Conservation (phyloP, 768 basidiomycete genomes). For the Xerocomellus dryophilus region DNA sequence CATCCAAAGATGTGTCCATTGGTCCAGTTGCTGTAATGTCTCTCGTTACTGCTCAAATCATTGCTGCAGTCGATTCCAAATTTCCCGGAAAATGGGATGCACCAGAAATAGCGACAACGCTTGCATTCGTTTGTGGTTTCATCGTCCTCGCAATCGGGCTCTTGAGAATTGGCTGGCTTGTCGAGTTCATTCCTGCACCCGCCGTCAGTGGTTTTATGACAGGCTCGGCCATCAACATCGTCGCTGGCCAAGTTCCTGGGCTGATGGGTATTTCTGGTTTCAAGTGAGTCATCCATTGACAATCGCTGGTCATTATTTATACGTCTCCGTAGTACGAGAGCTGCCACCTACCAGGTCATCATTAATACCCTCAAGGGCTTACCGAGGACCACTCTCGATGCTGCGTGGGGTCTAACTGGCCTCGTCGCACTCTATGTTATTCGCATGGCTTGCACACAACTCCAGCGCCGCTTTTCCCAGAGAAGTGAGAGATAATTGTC, state of each 20-base stretch:
- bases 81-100: constrained; percentile 58
- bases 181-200: constrained; percentile 89
- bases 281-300: constrained; percentile 50
- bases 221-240: constrained; percentile 93
- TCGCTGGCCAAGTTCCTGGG: constrained; percentile 82
- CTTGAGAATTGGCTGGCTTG: constrained; percentile 87
- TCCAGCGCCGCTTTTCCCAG: constrained; percentile 59
- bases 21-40: constrained; percentile 99
- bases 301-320: background rate
- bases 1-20: constrained; percentile 98
- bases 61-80: constrained; percentile 54
- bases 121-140: constrained; percentile 87
- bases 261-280: constrained; percentile 86
- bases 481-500: constrained; percentile 42
- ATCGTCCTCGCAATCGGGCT: constrained; percentile 89
- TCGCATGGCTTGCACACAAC: constrained; percentile 50
- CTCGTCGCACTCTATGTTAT: constrained; percentile 69
- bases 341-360: constrained; percentile 79
- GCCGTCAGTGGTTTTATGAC: constrained; percentile 95
- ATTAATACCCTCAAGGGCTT: constrained; percentile 91
- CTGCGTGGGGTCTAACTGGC: constrained; percentile 84
- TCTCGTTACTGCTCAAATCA: constrained; percentile 78
- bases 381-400: constrained; percentile 68
- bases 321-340: constrained; percentile 63
- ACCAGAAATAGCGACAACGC: constrained; percentile 76